These are phyloP conservation scores for Chalciporus piperatus DNA, from an alignment of 768 basidiomycete species.

Conservation along the genomic window DNA sequence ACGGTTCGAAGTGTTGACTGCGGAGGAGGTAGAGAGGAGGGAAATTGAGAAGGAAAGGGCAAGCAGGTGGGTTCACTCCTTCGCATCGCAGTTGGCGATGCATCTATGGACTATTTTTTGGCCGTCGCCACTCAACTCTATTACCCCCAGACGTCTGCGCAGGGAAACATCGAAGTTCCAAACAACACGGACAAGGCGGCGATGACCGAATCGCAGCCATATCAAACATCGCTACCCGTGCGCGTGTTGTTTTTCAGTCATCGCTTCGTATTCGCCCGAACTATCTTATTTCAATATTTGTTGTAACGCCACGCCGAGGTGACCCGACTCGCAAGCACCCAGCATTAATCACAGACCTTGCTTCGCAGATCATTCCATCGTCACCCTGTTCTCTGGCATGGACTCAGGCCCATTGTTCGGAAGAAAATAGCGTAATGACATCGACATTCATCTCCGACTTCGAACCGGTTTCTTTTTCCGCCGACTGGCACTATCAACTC, in stretches of 20 bases:
- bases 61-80: slow-evolving; percentile 45
- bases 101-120: neutral
- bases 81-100: neutral
- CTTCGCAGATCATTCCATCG: slow-evolving; percentile 6
- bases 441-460: slow-evolving; percentile 13
- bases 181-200: slow-evolving; percentile 41
- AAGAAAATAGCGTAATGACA: slow-evolving; percentile 10
- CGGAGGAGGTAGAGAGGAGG: slow-evolving; percentile 89
- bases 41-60: slow-evolving; percentile 87
- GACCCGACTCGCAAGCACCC: slow-evolving; percentile 1
- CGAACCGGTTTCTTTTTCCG: slow-evolving; percentile 5
- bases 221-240: slow-evolving; percentile 4
- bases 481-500: slow-evolving; percentile 6
- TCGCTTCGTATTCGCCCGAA: slow-evolving; percentile 5
- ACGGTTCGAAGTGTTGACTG: slow-evolving; percentile 77
- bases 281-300: slow-evolving; percentile 27
- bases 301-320: slow-evolving; percentile 8
- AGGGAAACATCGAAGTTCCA: slow-evolving; percentile 69
- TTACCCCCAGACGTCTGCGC: slow-evolving; percentile 48
- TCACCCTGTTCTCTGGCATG: neutral
- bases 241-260: slow-evolving; percentile 3
- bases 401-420: neutral
- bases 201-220: slow-evolving; percentile 19
- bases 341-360: slow-evolving; percentile 10
- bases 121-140: slow-evolving; percentile 2